Base-by-base conservation (phyloP, 305 asterid species). In the Euphrasia arctica region DNA sequence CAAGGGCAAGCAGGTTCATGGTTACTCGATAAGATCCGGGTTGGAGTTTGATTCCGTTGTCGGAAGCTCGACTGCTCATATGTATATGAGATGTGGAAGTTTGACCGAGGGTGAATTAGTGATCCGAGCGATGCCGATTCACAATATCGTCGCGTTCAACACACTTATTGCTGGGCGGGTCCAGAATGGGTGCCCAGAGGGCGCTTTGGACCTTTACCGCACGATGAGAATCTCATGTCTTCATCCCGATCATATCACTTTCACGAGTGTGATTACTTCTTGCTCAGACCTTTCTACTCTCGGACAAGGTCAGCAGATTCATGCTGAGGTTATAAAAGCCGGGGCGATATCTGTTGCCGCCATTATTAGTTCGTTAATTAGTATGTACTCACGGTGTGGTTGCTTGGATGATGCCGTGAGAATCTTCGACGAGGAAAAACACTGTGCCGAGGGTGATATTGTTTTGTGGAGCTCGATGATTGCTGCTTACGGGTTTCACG, bases 361-460 rank as follows among this genome's bases (percentile, higher is more conserved):
- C 7, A 86, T 87, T 71, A 64, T 75, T 54, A 89, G 93, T 67
- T 87, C 97, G 7, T 72, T 92, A 32, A 78, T 92, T 49, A 90
- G 91, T 79, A 87, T 89, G 98, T 92, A 92, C 66, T 89, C 98
- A 1, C 76, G 83, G 25, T 88, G 97, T 69, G 98, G 97, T 22
- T 87, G 96, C 76, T 73, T 93, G 65, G 85, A 82, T 25, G 90
- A 84, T 14, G 87, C 97, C 42, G 78, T 77, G 27, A 86, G 65
- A 80, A 82, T 75, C 61, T 93, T 93, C 10, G 71, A 27, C 36
- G 90, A 85, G 57, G 80, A 85, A 65, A 66, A 41, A 11, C 43
- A 39, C 11, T 80, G 48, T 58, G 77, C 65, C 31, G 80, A 77
- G 61, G 74, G 58, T 14, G 96, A 90, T 82, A 60, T 62, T 56